Evolutionary conservation across 2,329 filamentous ascomycete genomes (phyloP), one percentile per base, ranked within the genome.

Genomic region (Tolypocladium ovalisporum): DNA sequence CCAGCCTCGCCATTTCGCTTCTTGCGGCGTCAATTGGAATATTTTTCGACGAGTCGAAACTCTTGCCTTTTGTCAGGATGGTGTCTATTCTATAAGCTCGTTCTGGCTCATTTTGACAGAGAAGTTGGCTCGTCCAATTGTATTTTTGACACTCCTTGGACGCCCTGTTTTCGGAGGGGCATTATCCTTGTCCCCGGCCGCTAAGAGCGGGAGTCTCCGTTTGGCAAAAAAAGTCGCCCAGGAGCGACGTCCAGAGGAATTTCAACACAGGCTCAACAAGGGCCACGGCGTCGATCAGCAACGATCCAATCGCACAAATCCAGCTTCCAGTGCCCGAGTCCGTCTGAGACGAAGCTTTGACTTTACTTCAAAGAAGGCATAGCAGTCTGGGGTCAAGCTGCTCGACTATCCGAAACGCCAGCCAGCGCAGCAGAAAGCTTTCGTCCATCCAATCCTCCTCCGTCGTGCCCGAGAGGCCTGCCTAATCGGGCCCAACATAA

Each of bases 401-500:
- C 47, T 51, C 47, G 44, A n/a, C n/a, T 3, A 34, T 8, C 29
- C 47, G 47, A 51, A n/a, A 17, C 27, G 7, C 47, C 27, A 49
- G 5, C 29, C 47, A 22, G 4, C 24, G 27, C 29, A 34, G 27
- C 53, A 36, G 19, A 49, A 29, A 29, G 47, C 52, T 35, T 52
- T 27, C 52, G 49, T 32, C 49, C 27, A 29, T 49, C 36, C 57
- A 53, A 19, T 34, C 47, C 54, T 44, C 36, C 54, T 49, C 34
- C 54, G 37, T 56, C 39, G 37, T 49, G 47, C 22, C 49, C 47
- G 17, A 60, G 44, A 47, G 63, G 61, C 52, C 53, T 56, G 51
- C 65, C 63, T 64, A 49, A 55, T 55, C 53, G 55, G 57, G 56
- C 58, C 57, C 54, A 71, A 64, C 68, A 78, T 78, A 73, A 75